phyloP scores from a whole-genome alignment of 2,329 filamentous ascomycete genomes.

The Nakataea oryzae region DNA sequence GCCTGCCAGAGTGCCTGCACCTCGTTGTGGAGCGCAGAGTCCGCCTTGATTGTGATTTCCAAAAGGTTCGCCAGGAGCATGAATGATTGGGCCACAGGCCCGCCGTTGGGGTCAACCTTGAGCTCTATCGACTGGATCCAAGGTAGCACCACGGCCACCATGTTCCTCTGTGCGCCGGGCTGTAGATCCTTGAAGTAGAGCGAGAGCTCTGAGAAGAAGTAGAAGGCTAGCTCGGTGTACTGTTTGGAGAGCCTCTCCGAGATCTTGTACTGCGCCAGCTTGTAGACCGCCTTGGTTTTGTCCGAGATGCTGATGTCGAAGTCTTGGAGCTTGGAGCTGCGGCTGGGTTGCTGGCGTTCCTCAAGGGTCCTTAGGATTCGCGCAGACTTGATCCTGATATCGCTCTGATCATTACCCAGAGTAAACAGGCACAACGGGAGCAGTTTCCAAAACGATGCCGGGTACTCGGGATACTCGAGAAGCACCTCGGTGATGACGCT shows the following conservation, averaged over 20 bases:
- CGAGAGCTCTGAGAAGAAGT: slow-evolving; percentile 93
- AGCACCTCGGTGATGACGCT: slow-evolving; percentile 83
- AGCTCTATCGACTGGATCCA: slow-evolving; percentile 95
- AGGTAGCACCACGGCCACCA: slow-evolving; percentile 86
- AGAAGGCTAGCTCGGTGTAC: slow-evolving; percentile 80
- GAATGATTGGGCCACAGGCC: slow-evolving; percentile 83
- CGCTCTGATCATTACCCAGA: slow-evolving; percentile 81
- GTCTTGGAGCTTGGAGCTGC: slow-evolving; percentile 86
- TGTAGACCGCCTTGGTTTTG: slow-evolving; percentile 97
- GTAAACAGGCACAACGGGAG: slow-evolving; percentile 84
- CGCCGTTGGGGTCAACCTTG: slow-evolving; percentile 82
- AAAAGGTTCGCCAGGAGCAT: slow-evolving; percentile 91
- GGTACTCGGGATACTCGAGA: slow-evolving; percentile 71
- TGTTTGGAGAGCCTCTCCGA: slow-evolving; percentile 83
- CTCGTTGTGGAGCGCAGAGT: slow-evolving; percentile 82
- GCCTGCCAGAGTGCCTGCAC: slow-evolving; percentile 97
- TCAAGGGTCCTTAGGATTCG: slow-evolving; percentile 73
- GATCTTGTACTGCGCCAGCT: slow-evolving; percentile 92
- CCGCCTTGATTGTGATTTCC: slow-evolving; percentile 91
- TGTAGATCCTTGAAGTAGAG: slow-evolving; percentile 83
- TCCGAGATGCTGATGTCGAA: slow-evolving; percentile 98
- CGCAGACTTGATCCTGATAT: slow-evolving; percentile 81
- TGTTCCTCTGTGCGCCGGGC: slow-evolving; percentile 77
- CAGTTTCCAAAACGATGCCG: slow-evolving; percentile 81
- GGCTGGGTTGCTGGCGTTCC: slow-evolving; percentile 55